phyloP scores from a whole-genome alignment of 345 rosid species.

The Hibiscus syriacus region DNA sequence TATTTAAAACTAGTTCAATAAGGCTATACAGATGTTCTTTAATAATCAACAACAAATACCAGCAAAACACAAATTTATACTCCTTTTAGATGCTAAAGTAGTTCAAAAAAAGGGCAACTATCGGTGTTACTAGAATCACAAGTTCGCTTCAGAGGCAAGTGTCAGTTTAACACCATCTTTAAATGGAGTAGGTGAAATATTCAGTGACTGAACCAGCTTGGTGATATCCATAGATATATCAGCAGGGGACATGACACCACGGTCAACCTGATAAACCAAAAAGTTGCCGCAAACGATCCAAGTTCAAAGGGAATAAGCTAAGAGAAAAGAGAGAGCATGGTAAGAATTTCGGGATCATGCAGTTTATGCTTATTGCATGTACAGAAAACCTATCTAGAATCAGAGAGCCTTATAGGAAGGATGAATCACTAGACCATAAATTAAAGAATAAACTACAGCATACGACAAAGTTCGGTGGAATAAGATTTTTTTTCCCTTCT shows the following conservation, averaged over 20 bases:
- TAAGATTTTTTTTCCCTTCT: not conserved
- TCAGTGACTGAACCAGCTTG: conserved; percentile 45
- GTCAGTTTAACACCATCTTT: conserved; percentile 62
- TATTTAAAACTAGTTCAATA: not conserved
- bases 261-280: conserved; percentile 47
- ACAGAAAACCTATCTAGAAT: not conserved
- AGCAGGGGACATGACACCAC: conserved; percentile 70
- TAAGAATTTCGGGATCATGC: not conserved
- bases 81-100: not conserved
- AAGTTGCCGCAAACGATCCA: not conserved
- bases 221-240: conserved; percentile 86
- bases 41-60: not conserved
- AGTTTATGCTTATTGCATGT: not conserved
- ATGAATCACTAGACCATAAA: not conserved
- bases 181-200: conserved; percentile 48
- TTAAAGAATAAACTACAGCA: not conserved
- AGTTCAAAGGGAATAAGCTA: not conserved
- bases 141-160: conserved; percentile 33
- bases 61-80: not conserved
- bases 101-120: not conserved
- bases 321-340: not conserved
- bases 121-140: not conserved
- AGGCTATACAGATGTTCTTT: not conserved
- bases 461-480: not conserved
- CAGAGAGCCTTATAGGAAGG: not conserved